Evolutionary conservation across 257 asterid genomes (phyloP), one percentile per base, ranked within the genome.

Genomic region (Solanum pennellii): DNA sequence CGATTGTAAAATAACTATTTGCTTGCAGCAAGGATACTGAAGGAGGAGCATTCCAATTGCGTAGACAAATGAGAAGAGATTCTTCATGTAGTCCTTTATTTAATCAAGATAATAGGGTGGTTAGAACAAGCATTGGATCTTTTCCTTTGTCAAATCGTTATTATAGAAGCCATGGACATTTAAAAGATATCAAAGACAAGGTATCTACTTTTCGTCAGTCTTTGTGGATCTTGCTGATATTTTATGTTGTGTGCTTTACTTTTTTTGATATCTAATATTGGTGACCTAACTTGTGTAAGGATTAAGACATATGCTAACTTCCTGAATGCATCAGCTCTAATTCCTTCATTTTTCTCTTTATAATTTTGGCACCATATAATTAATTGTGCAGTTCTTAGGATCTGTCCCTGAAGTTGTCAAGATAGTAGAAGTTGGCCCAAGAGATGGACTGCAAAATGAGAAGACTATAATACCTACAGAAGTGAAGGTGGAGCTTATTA

Each of bases 401-500:
- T 90, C 93, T 72, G 59, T 94, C 86, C 98, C 98, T 14, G 92
- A 91, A 84, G 90, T 84, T 87, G 98, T 96, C 87, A 96, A 91
- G 90, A 94, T 95, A 86, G 99, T 96, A 85, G 98, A 96, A 93
- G 99, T 96, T 89, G 98, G 99, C 86, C 99, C 98, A 5, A 92
- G 98, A 85, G 99, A 96, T 88, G 99, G 99, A 31, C 90, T 96
- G 88, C 99, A 96, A 89, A 95, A 96, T 72, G 99, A 96, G 94
- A 96, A 94, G 91, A 93, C 91, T 75, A 92, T 95, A 87, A 94
- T 96, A 29, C 96, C 98, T 39, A 93, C 99, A 42, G 75, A 87
- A n/a, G 95, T 95, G 89, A 96, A 96, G 91, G 95, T 94, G 86
- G 95, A 96, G 91, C 90, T 95, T 49, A 96, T 96, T 87, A 93